Evolutionary conservation across 2,329 filamentous ascomycete species (phyloP), one percentile per base, ranked within the genome.

Genomic region (Fusarium penzigii): DNA sequence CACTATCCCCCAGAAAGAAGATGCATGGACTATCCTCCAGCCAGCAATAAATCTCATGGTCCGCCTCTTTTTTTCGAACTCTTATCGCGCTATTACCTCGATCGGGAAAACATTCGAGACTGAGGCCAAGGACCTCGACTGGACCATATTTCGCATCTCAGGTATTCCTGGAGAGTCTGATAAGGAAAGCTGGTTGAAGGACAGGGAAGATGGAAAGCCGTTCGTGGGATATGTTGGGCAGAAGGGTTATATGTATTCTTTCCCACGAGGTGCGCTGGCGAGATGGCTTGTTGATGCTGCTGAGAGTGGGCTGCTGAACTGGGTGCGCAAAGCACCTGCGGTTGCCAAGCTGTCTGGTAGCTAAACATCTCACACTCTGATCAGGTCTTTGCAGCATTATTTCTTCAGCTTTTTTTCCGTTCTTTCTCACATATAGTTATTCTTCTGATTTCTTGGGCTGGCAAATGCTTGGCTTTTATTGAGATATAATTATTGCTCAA

Each of bases 241-340:
- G 14, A 56, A 55, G 6, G 59, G 62, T 0, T 63, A 63, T 57
- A 57, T 51, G 1, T 39, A 39, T 4, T 58, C 53, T 5, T n/a
- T 51, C 2, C 56, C 46, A n/a, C 41, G 65, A 49, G 59, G 52
- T 3, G 51, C 52, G 3, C 34, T 70, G 44, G 56, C 65, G 1
- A 58, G 57, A 43, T 70, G 68, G 68, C 61, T 69, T 13, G 66
- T 66, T 7, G 67, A 69, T 57, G 49, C 49, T 17, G 46, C 12
- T 25, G n/a, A n/a, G n/a, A n/a, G n/a, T n/a, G n/a, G n/a, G n/a
- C n/a, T n/a, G n/a, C n/a, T n/a, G n/a, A n/a, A n/a, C n/a, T n/a
- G n/a, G n/a, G n/a, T n/a, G n/a, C n/a, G n/a, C n/a, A n/a, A n/a
- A n/a, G n/a, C n/a, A n/a, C n/a, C n/a, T n/a, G n/a, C n/a, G n/a